Percentiles rank a stretch among this genome's conserved stretches.
These are phyloP conservation scores for Kodamaea lidongshanica DNA, from an alignment of 805 yeast genomes.

Conservation along the genomic window DNA sequence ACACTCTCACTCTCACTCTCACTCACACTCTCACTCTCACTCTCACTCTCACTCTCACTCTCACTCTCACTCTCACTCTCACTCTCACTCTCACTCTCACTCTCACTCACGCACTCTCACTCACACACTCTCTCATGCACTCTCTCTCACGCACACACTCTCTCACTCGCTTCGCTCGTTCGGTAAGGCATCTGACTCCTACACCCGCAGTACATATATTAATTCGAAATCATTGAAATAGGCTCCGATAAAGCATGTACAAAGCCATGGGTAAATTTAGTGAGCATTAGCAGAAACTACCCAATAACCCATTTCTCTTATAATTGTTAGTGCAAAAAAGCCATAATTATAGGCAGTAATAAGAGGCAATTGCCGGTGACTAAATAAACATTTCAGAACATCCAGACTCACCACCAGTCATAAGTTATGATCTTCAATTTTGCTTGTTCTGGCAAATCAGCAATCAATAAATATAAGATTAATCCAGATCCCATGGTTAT, in stretches of 20 bases:
- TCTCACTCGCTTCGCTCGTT: too few relatives aligned
- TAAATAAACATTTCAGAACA: conserved; percentile 42
- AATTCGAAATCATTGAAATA: conserved; percentile 46
- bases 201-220: too few relatives aligned
- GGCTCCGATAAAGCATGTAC: conserved; percentile 66
- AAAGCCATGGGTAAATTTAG: conserved; percentile 82
- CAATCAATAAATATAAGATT: conserved; percentile 42
- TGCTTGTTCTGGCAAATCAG: conserved; percentile 70
- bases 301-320: conserved; percentile 54
- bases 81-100: too few relatives aligned
- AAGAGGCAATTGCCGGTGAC: conserved; percentile 54
- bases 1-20: too few relatives aligned
- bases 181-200: too few relatives aligned
- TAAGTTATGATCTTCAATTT: conserved; percentile 55
- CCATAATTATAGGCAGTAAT: conserved; percentile 76
- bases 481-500: conserved; percentile 31
- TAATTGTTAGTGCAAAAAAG: conserved; percentile 64
- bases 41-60: too few relatives aligned
- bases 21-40: too few relatives aligned
- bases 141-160: too few relatives aligned
- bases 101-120: too few relatives aligned
- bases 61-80: too few relatives aligned
- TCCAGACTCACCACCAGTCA: conserved; percentile 41
- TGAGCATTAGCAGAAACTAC: conserved; percentile 71
- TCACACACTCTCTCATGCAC: too few relatives aligned